Percentiles rank a stretch among this genome's conserved stretches.
These are phyloP conservation scores for Eimeria maxima DNA, from an alignment of 169 alveolate species.

Conservation along the genomic window DNA sequence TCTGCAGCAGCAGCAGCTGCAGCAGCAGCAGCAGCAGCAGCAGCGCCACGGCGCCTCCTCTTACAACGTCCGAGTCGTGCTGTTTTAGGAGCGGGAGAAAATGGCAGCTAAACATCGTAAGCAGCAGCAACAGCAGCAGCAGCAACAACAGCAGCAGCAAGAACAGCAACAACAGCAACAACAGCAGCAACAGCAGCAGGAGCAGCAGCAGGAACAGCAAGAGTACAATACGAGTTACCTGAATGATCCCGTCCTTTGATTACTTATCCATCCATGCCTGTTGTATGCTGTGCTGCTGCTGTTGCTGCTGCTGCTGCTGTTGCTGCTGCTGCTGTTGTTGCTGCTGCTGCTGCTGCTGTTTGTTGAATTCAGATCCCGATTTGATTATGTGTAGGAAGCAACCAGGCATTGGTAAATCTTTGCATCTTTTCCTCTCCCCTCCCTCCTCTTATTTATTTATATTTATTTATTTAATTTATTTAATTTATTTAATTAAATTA, in stretches of 20 bases:
- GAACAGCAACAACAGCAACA: background rate
- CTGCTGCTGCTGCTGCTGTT: background rate
- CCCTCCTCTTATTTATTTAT: no score
- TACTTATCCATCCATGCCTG: no score
- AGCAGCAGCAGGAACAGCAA: background rate
- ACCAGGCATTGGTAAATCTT: constrained; percentile 96
- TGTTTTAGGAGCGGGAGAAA: background rate
- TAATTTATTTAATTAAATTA: no score
- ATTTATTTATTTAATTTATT: no score
- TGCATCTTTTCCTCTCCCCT: no score
- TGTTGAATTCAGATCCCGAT: constrained; percentile 93
- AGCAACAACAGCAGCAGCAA: background rate
- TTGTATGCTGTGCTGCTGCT: background rate
- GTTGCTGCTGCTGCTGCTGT: background rate
- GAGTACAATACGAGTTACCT: no score
- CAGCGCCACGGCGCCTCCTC: no score
- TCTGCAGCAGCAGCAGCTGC: no score
- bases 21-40: no score
- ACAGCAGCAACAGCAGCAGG: background rate
- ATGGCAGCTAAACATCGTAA: constrained; percentile 73
- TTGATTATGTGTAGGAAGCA: constrained; percentile 99
- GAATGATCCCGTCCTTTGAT: no score
- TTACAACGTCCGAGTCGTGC: no score
- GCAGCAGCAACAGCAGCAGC: constrained; percentile 13
- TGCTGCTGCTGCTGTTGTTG: background rate